Evolutionary conservation across 768 basidiomycete species (phyloP), one percentile per base, ranked within the genome.

Genomic region (Mycena amicta): DNA sequence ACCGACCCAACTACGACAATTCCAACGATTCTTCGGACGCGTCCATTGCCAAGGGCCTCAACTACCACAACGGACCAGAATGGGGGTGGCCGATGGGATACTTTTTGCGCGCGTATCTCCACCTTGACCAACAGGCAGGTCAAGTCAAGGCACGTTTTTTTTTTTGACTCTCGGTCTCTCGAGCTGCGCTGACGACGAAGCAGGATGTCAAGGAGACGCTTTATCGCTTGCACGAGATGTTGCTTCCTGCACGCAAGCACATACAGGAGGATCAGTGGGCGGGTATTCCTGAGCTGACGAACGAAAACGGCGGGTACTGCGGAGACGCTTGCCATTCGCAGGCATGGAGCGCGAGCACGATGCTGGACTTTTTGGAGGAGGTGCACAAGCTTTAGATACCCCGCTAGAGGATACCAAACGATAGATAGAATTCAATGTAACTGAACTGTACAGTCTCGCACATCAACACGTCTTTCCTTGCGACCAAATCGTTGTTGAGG

Each of bases 71-170:
- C 68, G 93, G 93, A 18, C 93, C 93, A 3, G 92, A 95, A 69
- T 97, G 93, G 94, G 90, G 89, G 11, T 96, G 94, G 93, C 93
- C 93, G 12, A 75, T 93, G 43, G 97, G 97, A 3, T 98, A 94
- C 77, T 98, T 97, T 82, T 74, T 98, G 61, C 87, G 93, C 50
- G 94, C 97, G 0, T 97, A 93, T 73, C 81, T 98, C 45, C 74
- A 92, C 70, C 98, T 98, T 71, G 93, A 97, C 70, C 84, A 78
- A 13, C 74, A 75, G 13, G 83, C 79, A 16, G 93, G 92, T 2
- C n/a, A n/a, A n/a, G n/a, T n/a, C n/a, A n/a, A n/a, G n/a, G n/a
- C n/a, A n/a, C n/a, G n/a, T n/a, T n/a, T n/a, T n/a, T n/a, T n/a
- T n/a, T n/a, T n/a, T n/a, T n/a, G n/a, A n/a, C n/a, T n/a, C n/a